A percentile compares a stretch with the other conserved stretches of the same genome.
phyloP scores from a whole-genome alignment of 1,284 basidiomycete genomes.

The Ganoderma meredithae region DNA sequence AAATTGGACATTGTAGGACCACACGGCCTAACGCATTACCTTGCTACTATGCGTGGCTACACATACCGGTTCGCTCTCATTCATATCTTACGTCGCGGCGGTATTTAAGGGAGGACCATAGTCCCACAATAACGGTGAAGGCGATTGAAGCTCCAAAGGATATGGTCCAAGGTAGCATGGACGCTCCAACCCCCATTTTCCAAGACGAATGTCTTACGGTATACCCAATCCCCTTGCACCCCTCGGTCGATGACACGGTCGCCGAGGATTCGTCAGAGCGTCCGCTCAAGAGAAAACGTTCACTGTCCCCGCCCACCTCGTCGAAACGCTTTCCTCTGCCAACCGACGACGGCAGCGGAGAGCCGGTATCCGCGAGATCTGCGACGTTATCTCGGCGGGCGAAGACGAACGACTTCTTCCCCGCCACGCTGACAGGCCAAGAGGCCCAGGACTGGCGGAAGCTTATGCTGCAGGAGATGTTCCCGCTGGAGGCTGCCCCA shows the following conservation, averaged over 20 bases:
- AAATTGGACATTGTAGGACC: slow-evolving; percentile 76
- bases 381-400: slow-evolving; percentile 11
- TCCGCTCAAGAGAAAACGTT: slow-evolving; percentile 40
- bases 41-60: slow-evolving; percentile 76
- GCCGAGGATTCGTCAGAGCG: slow-evolving; percentile 8
- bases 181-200: slow-evolving; percentile 50
- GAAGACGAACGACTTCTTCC: slow-evolving; percentile 42
- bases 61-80: slow-evolving; percentile 60
- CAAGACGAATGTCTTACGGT: slow-evolving; percentile 71
- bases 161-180: slow-evolving; percentile 24
- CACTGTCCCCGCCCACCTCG: slow-evolving; percentile 34
- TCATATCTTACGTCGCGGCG: background rate
- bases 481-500: slow-evolving; percentile 49
- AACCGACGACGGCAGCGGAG: slow-evolving; percentile 23
- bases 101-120: slow-evolving; percentile 34
- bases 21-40: slow-evolving; percentile 69
- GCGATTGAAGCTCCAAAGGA: slow-evolving; percentile 53
- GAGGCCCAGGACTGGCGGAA: slow-evolving; percentile 60
- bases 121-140: slow-evolving; percentile 57
- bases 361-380: slow-evolving; percentile 13
- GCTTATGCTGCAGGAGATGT: slow-evolving; percentile 61
- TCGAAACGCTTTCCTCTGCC: slow-evolving; percentile 48
- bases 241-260: slow-evolving; percentile 3
- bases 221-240: slow-evolving; percentile 66
- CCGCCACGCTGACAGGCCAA: slow-evolving; percentile 46